phyloP scores from a whole-genome alignment of 176 grass and related monocot genomes.

The Tillandsia fasciculata region DNA sequence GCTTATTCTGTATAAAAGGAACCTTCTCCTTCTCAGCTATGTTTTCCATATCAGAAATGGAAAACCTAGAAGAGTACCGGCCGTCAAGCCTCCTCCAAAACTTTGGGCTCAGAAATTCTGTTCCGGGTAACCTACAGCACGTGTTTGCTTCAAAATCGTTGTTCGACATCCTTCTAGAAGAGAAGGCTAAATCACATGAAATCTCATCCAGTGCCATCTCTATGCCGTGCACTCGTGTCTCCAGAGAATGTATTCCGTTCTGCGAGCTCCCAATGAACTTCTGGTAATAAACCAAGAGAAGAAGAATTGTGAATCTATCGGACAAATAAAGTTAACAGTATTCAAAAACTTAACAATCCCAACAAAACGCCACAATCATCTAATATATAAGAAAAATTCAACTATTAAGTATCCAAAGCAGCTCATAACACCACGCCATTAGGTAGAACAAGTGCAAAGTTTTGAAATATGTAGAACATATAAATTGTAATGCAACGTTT shows the following conservation, averaged over 20 bases:
- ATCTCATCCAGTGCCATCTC: conserved; percentile 82
- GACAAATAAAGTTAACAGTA: neutral
- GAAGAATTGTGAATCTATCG: neutral
- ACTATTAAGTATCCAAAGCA: neutral
- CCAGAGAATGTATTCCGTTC: conserved; percentile 73
- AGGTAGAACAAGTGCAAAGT: neutral
- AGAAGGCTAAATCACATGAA: conserved; percentile 50
- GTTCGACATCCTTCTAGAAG: conserved; percentile 49
- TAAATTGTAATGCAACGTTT: neutral
- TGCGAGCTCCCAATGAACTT: conserved; percentile 93
- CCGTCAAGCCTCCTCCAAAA: conserved; percentile 83
- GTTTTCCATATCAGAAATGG: conserved; percentile 26
- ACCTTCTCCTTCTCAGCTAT: conserved; percentile 34
- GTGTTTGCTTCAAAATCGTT: conserved; percentile 57
- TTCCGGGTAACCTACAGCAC: conserved; percentile 62
- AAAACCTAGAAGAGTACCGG: conserved; percentile 48
- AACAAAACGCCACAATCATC: neutral
- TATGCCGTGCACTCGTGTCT: conserved; percentile 71
- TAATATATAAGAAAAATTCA: neutral
- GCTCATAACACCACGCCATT: neutral
- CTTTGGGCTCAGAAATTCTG: conserved; percentile 68
- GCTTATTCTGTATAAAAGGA: conserved; percentile 51
- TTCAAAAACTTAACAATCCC: neutral
- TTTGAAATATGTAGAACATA: neutral
- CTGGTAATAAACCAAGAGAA: conserved; percentile 19